Evolutionary conservation across 805 yeast species (phyloP), one percentile per base, ranked within the genome.

Genomic region (Saccharomycopsis sp.): DNA sequence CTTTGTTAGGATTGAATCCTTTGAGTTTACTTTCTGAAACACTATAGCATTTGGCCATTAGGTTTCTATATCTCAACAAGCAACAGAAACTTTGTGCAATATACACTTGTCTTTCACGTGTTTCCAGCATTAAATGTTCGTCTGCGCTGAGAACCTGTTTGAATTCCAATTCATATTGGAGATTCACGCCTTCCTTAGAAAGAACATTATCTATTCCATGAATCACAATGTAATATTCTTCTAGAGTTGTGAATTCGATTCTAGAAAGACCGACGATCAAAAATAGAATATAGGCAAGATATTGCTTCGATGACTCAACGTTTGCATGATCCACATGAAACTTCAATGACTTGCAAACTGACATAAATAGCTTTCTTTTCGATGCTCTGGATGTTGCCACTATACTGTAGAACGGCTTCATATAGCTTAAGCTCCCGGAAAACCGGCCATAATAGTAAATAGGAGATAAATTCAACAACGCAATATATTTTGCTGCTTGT

Each of bases 191-290:
- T 49, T 77, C 76, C 2, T 72, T 68, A 0, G 76, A 65, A 1
- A 81, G 64, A 0, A 75, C 59, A 51, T 73, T 67, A 57, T 83
- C 83, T 41, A 84, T 65, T 0, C 72, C 76, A 52, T 71, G 68
- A 2, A 82, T 64, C 1, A 84, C 34, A 0, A 72, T 59, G 52
- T 78, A 75, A 0, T 81, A 76, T 55, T 86, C 89, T 57, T 85
- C 89, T 52, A 76, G 66, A 0, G 76, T 71, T 0, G 65, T 62
- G 50, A 82, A 75, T 1, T 70, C 72, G 15, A 77, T 64, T 1
- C 65, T 67, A 1, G 77, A 65, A 3, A 85, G 56, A 60, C 81
- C 79, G 1, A 69, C 57, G 1, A 75, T 68, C 5, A 78, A 54
- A 59, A 72, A 78, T 3, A 67, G 62, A 3, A 72, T 60, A 56